These are phyloP conservation scores for Pouteria glomerata DNA, from an alignment of 148 eudicot genomes.

Conservation along the genomic window DNA sequence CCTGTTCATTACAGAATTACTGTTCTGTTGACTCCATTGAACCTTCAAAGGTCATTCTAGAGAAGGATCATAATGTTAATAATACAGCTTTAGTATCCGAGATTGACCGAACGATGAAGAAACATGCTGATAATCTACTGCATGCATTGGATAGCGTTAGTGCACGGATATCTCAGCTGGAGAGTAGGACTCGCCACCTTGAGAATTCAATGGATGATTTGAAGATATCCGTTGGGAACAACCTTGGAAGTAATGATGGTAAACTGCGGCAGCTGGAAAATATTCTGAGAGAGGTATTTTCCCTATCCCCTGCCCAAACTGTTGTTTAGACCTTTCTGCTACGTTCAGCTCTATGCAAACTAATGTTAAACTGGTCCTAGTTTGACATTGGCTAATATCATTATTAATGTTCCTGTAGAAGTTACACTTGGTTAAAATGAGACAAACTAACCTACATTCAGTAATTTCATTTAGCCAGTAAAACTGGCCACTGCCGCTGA, in stretches of 20 bases:
- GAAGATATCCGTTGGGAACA: slow-evolving; percentile 62
- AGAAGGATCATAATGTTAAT: slow-evolving; percentile 63
- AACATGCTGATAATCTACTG: slow-evolving; percentile 58
- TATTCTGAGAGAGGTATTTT: slow-evolving; percentile 70
- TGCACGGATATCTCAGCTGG: slow-evolving; percentile 78
- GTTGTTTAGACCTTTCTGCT: background rate
- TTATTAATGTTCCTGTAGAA: background rate
- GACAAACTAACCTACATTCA: background rate
- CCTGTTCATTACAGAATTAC: slow-evolving; percentile 49
- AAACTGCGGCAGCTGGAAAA: slow-evolving; percentile 82
- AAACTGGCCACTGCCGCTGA: background rate
- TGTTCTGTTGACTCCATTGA: slow-evolving; percentile 52
- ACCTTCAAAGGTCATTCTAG: slow-evolving; percentile 46
- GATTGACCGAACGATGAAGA: slow-evolving; percentile 80
- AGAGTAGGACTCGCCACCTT: slow-evolving; percentile 61
- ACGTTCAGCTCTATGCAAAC: too few relatives aligned
- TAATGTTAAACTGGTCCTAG: background rate
- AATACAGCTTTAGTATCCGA: slow-evolving; percentile 59
- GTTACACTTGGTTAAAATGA: background rate
- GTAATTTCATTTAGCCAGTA: background rate
- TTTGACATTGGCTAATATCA: background rate
- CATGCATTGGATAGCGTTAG: slow-evolving; percentile 73
- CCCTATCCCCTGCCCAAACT: background rate
- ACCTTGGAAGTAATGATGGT: slow-evolving; percentile 70
- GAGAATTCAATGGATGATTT: slow-evolving; percentile 85